These are phyloP conservation scores for Trypanosoma lewisi DNA, from an alignment of 208 protist species.

Conservation along the genomic window DNA sequence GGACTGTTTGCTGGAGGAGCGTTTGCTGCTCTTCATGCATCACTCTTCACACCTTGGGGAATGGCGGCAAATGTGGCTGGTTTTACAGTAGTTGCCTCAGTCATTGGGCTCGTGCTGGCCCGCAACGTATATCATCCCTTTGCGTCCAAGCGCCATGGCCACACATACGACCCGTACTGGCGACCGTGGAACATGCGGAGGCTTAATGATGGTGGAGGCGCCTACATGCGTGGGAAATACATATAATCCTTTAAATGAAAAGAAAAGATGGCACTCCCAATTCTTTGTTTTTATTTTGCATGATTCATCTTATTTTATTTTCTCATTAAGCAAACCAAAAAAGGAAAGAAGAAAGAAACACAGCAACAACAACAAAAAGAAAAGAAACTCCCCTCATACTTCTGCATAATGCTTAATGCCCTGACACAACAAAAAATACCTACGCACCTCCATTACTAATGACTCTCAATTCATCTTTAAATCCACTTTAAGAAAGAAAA, in stretches of 20 bases:
- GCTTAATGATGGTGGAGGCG: conserved; percentile 40
- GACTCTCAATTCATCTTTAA: no score
- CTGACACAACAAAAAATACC: no score
- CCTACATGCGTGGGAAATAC: conserved; percentile 70
- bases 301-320: background rate
- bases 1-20: conserved; percentile 51
- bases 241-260: no score
- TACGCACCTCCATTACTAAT: no score
- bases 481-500: no score
- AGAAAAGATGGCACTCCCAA: no score
- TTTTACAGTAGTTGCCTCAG: conserved; percentile 30
- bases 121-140: conserved; percentile 66
- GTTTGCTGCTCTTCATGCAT: conserved; percentile 48
- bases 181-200: conserved; percentile 69
- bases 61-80: conserved; percentile 35
- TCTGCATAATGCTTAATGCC: no score
- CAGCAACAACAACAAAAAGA: no score
- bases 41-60: conserved; percentile 61
- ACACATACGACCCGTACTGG: conserved; percentile 79
- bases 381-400: no score
- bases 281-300: background rate
- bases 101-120: conserved; percentile 45
- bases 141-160: conserved; percentile 43
- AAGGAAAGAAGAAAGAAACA: conserved; percentile 8
- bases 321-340: background rate